phyloP scores from a whole-genome alignment of 352 stramenopile genomes.

The Phytophthora rubi region DNA sequence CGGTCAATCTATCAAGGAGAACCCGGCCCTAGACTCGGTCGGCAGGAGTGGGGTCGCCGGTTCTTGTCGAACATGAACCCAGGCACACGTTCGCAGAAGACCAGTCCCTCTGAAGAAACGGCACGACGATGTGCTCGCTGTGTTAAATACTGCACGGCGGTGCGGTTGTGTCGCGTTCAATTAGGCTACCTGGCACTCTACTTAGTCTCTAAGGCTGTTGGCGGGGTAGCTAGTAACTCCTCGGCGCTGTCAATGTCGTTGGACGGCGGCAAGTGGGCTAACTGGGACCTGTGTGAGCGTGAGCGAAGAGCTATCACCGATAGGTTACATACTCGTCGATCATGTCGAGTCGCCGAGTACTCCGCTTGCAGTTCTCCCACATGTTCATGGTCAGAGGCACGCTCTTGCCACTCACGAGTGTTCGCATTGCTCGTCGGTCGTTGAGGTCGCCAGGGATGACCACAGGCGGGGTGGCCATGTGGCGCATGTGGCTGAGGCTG shows the following conservation, averaged over 20 bases:
- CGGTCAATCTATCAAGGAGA: not conserved
- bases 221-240: slow-evolving; percentile 11
- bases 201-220: slow-evolving; percentile 3
- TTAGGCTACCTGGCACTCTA: slow-evolving; percentile 22
- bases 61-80: not conserved
- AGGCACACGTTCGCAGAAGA: not conserved
- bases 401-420: slow-evolving; percentile 51
- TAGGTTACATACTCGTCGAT: slow-evolving; percentile 57
- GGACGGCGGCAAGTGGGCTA: slow-evolving; percentile 16
- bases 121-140: not conserved
- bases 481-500: slow-evolving; percentile 53
- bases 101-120: not conserved
- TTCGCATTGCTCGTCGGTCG: slow-evolving; percentile 34
- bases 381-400: slow-evolving; percentile 54
- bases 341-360: slow-evolving; percentile 43
- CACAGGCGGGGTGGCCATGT: slow-evolving; percentile 52
- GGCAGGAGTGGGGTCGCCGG: not conserved
- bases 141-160: slow-evolving; percentile 5
- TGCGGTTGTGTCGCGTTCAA: slow-evolving; percentile 23
- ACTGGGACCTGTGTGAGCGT: slow-evolving; percentile 6
- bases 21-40: not conserved
- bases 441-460: slow-evolving; percentile 46
- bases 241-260: slow-evolving; percentile 15
- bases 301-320: slow-evolving; percentile 13
- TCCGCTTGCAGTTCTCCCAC: slow-evolving; percentile 55